Conservation (phyloP, 2,329 filamentous ascomycete genomes). For the Fusarium armeniacum region DNA sequence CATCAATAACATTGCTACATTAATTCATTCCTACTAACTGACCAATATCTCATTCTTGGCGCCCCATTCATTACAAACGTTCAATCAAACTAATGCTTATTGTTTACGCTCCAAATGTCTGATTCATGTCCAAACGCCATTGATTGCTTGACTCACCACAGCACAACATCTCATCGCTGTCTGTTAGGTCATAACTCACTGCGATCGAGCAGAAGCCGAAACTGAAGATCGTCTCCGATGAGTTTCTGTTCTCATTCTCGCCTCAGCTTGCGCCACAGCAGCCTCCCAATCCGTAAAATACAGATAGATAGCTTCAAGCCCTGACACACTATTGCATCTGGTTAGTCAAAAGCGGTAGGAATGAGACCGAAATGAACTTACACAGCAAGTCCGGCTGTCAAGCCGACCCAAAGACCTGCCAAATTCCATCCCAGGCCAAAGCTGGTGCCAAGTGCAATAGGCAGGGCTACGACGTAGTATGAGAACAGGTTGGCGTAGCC, state of each 20-base stretch:
- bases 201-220: conserved; percentile 12
- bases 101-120: background rate
- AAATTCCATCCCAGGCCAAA: conserved; percentile 83
- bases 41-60: too few species aligned
- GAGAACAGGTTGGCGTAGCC: conserved; percentile 86
- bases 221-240: conserved; percentile 30
- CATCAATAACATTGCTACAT: background rate
- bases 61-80: too few species aligned
- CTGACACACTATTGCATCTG: conserved; percentile 28
- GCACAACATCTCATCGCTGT: fast-evolving
- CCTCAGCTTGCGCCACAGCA: conserved; percentile 44
- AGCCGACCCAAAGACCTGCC: conserved; percentile 83
- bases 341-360: background rate
- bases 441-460: conserved; percentile 80
- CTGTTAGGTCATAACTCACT: fast-evolving
- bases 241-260: conserved; percentile 40
- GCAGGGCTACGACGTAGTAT: conserved; percentile 89
- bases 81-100: background rate
- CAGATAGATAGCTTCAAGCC: conserved; percentile 39
- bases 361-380: conserved; percentile 53
- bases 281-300: conserved; percentile 44
- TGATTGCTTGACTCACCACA: background rate
- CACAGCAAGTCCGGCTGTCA: conserved; percentile 77
- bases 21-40: background rate
- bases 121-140: background rate